Percentiles rank a stretch among this genome's conserved stretches.
Evolutionary conservation across 2,329 filamentous ascomycete species (phyloP).

Genomic region (Dothidotthia symphoricarpi): DNA sequence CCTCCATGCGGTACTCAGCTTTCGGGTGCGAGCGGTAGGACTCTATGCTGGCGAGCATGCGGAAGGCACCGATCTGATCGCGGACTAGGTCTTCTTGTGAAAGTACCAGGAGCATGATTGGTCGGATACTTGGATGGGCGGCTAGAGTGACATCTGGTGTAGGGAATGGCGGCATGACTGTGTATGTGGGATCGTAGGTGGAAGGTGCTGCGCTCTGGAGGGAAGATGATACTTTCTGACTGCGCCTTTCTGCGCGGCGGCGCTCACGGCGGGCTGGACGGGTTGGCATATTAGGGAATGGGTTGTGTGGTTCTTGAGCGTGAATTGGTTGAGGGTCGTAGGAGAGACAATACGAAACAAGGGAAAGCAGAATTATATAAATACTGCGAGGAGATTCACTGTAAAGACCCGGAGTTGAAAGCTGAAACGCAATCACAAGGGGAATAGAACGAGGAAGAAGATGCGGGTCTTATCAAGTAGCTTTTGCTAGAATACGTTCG

Average conservation of each 20-base stretch:
- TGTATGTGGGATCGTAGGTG: too few relatives aligned
- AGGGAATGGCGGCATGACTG: too few relatives aligned
- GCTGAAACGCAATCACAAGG: too few relatives aligned
- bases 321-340: too few relatives aligned
- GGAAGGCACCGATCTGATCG: not conserved
- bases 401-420: too few relatives aligned
- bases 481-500: too few relatives aligned
- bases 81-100: not conserved
- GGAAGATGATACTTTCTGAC: not conserved
- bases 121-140: not conserved
- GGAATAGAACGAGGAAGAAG: too few relatives aligned
- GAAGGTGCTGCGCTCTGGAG: not conserved
- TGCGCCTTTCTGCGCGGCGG: not conserved
- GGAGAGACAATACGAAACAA: too few relatives aligned
- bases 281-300: not conserved
- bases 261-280: not conserved
- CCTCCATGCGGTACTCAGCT: not conserved
- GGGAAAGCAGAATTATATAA: too few relatives aligned
- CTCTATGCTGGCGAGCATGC: not conserved
- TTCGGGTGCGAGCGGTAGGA: not conserved
- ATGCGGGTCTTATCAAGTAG: too few relatives aligned
- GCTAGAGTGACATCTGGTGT: not conserved
- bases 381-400: too few relatives aligned
- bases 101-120: not conserved
- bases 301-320: too few relatives aligned